These are phyloP conservation scores for Sordariomycetes sp. DNA, from an alignment of 2,329 filamentous ascomycete genomes.

Conservation along the genomic window DNA sequence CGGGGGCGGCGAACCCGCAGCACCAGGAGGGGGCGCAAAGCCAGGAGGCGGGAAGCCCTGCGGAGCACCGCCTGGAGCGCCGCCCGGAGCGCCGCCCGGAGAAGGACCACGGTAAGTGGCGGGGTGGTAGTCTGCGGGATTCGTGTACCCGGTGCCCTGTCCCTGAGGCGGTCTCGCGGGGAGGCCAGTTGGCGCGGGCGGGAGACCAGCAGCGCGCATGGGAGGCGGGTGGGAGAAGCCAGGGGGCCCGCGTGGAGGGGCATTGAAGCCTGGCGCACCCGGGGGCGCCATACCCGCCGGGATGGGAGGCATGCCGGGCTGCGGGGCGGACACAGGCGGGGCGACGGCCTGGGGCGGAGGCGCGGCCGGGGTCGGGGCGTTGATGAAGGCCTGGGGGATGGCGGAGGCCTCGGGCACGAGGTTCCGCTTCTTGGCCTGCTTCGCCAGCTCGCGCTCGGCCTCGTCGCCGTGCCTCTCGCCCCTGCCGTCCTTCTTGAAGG, in stretches of 20 bases:
- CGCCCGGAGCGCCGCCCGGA: conserved; percentile 16
- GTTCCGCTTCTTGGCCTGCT: conserved; percentile 89
- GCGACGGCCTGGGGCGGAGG: conserved; percentile 9
- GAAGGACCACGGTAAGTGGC: conserved; percentile 24
- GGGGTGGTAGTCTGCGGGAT: conserved; percentile 37
- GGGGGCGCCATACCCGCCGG: conserved; percentile 11
- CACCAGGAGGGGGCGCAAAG: conserved; percentile 25
- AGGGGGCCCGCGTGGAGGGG: conserved; percentile 21
- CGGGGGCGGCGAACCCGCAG: conserved; percentile 21
- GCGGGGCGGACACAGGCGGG: conserved; percentile 19
- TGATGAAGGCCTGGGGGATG: conserved; percentile 62
- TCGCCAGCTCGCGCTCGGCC: conserved; percentile 83
- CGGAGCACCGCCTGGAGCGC: conserved; percentile 16
- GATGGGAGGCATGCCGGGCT: conserved; percentile 19
- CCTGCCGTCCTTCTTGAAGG: conserved; percentile 98
- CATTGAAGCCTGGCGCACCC: conserved; percentile 25
- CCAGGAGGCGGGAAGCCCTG: conserved; percentile 25
- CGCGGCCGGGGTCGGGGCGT: conserved; percentile 13
- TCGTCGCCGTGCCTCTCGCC: conserved; percentile 92
- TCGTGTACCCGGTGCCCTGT: conserved; percentile 29
- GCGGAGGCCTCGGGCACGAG: conserved; percentile 73
- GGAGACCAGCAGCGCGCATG: conserved; percentile 24
- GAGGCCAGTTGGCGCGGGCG: conserved; percentile 37
- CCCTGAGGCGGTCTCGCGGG: conserved; percentile 37
- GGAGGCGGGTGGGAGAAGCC: conserved; percentile 20